Percentiles rank a stretch among this genome's conserved stretches.
Evolutionary conservation across 2,329 filamentous ascomycete genomes (phyloP).

Genomic region (Fusarium nisikadoi): DNA sequence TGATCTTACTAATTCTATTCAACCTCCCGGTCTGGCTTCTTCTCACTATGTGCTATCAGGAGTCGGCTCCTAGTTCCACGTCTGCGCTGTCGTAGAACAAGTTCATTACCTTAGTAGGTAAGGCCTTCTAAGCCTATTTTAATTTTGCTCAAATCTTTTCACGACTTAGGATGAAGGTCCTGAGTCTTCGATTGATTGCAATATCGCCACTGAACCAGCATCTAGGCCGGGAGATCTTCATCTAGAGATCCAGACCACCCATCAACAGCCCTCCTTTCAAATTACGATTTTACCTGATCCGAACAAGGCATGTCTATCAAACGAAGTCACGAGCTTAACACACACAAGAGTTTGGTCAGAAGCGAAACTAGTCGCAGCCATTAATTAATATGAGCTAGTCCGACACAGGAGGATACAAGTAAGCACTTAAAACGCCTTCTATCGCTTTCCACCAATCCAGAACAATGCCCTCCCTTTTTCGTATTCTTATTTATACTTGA

Average conservation of each 20-base stretch:
- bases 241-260: neutral
- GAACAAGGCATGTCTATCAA: neutral
- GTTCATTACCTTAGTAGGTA: too few relatives aligned
- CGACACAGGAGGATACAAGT: neutral
- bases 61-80: neutral
- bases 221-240: neutral
- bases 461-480: neutral
- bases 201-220: neutral
- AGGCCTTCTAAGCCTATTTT: neutral
- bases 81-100: neutral
- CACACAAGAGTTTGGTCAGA: neutral
- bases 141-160: neutral
- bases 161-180: neutral
- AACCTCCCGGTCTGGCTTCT: neutral
- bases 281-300: neutral
- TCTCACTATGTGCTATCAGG: neutral
- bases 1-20: neutral
- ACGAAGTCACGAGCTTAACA: neutral
- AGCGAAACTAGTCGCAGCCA: neutral
- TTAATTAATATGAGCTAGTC: neutral
- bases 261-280: neutral
- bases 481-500: neutral
- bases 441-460: neutral
- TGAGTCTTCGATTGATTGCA: neutral
- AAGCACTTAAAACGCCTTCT: constrained; percentile 18